phyloP scores from a whole-genome alignment of 176 grass and related monocot species.

The Carex myosuroides region DNA sequence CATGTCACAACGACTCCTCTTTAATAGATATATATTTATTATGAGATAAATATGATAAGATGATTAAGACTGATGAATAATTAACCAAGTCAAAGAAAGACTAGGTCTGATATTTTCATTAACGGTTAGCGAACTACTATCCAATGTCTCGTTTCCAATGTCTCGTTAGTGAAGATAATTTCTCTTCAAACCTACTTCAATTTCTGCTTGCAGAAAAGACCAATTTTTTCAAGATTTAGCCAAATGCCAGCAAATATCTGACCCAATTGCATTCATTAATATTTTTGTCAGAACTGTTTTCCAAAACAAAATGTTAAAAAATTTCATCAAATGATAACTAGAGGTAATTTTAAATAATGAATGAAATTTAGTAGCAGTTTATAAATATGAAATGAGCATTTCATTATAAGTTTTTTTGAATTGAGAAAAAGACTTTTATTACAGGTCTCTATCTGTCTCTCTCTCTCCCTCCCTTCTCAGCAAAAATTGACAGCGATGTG shows the following conservation, averaged over 20 bases:
- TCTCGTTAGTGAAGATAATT: neutral
- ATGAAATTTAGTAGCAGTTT: too few relatives aligned
- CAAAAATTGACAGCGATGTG: neutral
- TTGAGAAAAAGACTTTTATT: neutral
- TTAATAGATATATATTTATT: neutral
- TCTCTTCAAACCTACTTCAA: neutral
- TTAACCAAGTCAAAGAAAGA: neutral
- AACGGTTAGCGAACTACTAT: neutral
- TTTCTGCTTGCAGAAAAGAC: neutral
- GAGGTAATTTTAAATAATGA: neutral
- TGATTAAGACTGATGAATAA: neutral
- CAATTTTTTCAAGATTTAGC: neutral
- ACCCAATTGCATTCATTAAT: neutral
- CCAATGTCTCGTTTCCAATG: neutral
- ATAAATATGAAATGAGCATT: neutral
- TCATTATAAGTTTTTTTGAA: neutral
- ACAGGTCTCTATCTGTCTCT: neutral
- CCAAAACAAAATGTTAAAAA: neutral
- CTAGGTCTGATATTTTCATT: neutral
- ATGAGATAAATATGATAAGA: neutral
- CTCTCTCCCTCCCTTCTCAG: neutral
- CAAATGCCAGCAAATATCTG: neutral
- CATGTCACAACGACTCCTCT: constrained; percentile 15
- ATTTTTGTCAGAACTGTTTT: neutral
- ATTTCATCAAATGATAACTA: neutral